Evolutionary conservation across 2,329 filamentous ascomycete genomes (phyloP).

Genomic region (Scytalidium lignicola): DNA sequence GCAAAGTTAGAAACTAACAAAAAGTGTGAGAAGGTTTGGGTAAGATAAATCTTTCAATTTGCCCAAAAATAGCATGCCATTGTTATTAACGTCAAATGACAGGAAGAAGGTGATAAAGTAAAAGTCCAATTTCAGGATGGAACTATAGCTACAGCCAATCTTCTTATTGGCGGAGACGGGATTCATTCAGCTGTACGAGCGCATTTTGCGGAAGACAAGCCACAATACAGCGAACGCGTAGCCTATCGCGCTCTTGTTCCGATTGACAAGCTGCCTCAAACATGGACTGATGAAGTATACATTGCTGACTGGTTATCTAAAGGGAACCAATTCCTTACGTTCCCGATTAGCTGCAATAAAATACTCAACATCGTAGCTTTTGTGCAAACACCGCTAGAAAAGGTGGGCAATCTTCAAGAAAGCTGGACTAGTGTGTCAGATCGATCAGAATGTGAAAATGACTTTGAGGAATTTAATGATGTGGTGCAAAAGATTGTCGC

Average conservation of each 20-base stretch:
- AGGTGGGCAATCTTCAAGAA: slow-evolving; percentile 28
- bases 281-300: slow-evolving; percentile 21
- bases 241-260: slow-evolving; percentile 20
- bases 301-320: slow-evolving; percentile 27
- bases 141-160: slow-evolving; percentile 20
- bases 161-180: slow-evolving; percentile 34
- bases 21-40: slow-evolving; percentile 6
- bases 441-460: slow-evolving; percentile 3
- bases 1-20: slow-evolving; percentile 20
- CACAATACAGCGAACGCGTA: slow-evolving; percentile 18
- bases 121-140: slow-evolving; percentile 27
- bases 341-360: slow-evolving; percentile 31
- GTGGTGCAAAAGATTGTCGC: neutral
- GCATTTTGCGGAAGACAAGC: slow-evolving; percentile 9
- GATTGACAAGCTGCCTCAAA: slow-evolving; percentile 9
- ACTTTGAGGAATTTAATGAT: neutral
- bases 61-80: neutral
- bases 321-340: slow-evolving; percentile 31
- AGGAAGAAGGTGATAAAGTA: slow-evolving; percentile 26
- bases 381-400: slow-evolving; percentile 25
- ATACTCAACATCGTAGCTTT: slow-evolving; percentile 33
- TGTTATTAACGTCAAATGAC: neutral
- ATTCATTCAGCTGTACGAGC: slow-evolving; percentile 32
- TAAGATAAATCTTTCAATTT: slow-evolving; percentile 6
- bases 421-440: slow-evolving; percentile 29